Base-by-base conservation (phyloP, 1,284 basidiomycete genomes). In the Laetiporus sulphureus region DNA sequence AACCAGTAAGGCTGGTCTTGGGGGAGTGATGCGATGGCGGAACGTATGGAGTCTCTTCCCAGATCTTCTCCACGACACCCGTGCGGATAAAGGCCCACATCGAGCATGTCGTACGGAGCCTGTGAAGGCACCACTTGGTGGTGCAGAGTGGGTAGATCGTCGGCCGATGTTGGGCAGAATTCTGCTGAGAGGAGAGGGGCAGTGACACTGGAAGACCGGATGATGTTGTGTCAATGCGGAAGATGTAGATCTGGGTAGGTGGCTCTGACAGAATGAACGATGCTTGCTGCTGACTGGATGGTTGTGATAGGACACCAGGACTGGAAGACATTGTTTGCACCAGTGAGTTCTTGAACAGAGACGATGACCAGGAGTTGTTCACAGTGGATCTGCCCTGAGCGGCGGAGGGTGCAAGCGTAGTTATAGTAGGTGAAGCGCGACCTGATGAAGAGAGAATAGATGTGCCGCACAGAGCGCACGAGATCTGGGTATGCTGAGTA, bases 21-120 rank as follows among this genome's bases (percentile, higher is more conserved):
- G 57, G 54, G 0, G 61, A 58, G 29, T 32, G 37, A 32, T 40
- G 49, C 3, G 65, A 55, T 6, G 62, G 60, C 32, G 58, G 62
- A 30, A 63, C 41, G 30, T 46, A 51, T n/a, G 69, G 56, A 20
- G 73, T 65, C 47, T 93, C 91, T 45, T 90, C 79, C 85, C 93
- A 91, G 2, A 96, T 67, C 42, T 82, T 83, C 46, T 91, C 86
- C 22, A 95, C 72, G 44, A 96, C 71, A 13, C 84, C 78, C 1
- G 76, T 80, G 22, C 91, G 79, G 30, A 96, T 76, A 58, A 91
- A 96, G 16, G 86, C 80, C 91, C 93, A 96, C 19, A 96, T 69
- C 8, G 86, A 86, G 61, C 92, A 95, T 15, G 91, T 91, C n/a
- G 84, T 75, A 10, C 92, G 77, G 15, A 96, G 67, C 5, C 91